A percentile compares a stretch with the other conserved stretches of the same genome.
Evolutionary conservation across 495 filamentous ascomycete species (phyloP).

Genomic region (Aspergillus wentii): DNA sequence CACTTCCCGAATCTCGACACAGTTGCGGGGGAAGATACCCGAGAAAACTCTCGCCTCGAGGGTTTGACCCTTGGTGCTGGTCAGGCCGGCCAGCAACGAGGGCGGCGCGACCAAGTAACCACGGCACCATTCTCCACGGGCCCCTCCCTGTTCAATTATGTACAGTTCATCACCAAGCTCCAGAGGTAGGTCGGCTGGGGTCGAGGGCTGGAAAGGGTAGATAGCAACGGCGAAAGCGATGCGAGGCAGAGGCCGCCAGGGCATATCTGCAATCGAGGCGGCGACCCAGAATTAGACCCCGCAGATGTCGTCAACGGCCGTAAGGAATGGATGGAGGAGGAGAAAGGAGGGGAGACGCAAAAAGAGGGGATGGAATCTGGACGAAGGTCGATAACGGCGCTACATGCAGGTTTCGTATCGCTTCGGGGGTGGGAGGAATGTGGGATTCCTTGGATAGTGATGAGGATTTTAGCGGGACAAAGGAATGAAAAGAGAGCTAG

Average conservation of each 20-base stretch:
- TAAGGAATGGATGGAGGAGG: constrained; percentile 11
- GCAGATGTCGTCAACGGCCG: constrained; percentile 15
- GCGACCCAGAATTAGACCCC: constrained; percentile 13
- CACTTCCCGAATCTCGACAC: constrained; percentile 79
- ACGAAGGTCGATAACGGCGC: too few species aligned
- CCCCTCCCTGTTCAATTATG: constrained; percentile 93
- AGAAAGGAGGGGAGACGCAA: constrained; percentile 2
- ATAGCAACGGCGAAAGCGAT: constrained; percentile 96
- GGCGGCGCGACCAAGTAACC: constrained; percentile 95
- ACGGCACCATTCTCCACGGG: constrained; percentile 82
- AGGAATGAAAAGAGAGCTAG: too few species aligned
- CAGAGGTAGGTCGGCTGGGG: constrained; percentile 88
- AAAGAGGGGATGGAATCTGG: constrained; percentile 3
- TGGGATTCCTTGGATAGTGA: too few species aligned
- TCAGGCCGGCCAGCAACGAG: constrained; percentile 85
- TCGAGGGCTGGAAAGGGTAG: constrained; percentile 83
- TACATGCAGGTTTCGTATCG: too few species aligned
- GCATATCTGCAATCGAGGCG: constrained; percentile 55
- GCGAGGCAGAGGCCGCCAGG: constrained; percentile 93
- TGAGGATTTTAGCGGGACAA: too few species aligned
- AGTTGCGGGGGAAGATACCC: constrained; percentile 90
- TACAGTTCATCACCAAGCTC: constrained; percentile 98
- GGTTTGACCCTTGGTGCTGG: constrained; percentile 85
- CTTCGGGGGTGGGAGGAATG: too few species aligned
- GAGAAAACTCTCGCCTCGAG: constrained; percentile 94